phyloP scores from a whole-genome alignment of 1,284 basidiomycete genomes.

The Irpex lacteus region DNA sequence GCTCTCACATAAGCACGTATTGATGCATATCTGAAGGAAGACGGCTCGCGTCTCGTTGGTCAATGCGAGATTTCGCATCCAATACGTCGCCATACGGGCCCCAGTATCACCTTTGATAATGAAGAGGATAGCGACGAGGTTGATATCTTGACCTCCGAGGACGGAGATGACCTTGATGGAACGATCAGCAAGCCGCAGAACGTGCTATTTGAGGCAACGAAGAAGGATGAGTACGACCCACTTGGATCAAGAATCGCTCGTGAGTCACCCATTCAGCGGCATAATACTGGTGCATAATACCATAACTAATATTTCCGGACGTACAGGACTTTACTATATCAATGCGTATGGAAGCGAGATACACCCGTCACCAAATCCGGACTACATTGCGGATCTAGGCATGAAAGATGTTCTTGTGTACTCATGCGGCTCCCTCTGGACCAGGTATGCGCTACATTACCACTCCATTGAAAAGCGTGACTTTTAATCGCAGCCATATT shows the following conservation, averaged over 20 bases:
- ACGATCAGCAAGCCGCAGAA: slow-evolving; percentile 49
- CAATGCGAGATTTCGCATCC: slow-evolving; percentile 99
- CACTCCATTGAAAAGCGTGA: neutral
- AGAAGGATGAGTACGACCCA: slow-evolving; percentile 53
- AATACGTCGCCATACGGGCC: slow-evolving; percentile 37
- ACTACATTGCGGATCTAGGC: slow-evolving; percentile 68
- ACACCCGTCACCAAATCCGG: slow-evolving; percentile 83
- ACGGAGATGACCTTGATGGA: slow-evolving; percentile 48
- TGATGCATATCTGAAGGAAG: slow-evolving; percentile 46
- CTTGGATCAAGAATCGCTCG: slow-evolving; percentile 66
- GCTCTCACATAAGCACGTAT: slow-evolving; percentile 9
- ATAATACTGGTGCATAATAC: neutral
- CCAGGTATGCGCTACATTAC: slow-evolving; percentile 51
- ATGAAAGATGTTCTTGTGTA: slow-evolving; percentile 80
- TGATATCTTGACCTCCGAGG: neutral
- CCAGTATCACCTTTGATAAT: slow-evolving; percentile 27
- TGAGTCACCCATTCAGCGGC: slow-evolving; percentile 33
- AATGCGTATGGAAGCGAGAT: slow-evolving; percentile 92
- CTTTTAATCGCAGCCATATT: slow-evolving; percentile 6
- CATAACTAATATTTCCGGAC: neutral
- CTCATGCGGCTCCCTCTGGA: slow-evolving; percentile 93
- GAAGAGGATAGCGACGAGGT: slow-evolving; percentile 14
- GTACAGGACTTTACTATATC: slow-evolving; percentile 83
- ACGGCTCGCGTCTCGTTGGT: slow-evolving; percentile 81
- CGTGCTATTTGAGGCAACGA: slow-evolving; percentile 62